Conservation (phyloP, 2,329 filamentous ascomycete species). For the Rhinocladiella mackenziei region DNA sequence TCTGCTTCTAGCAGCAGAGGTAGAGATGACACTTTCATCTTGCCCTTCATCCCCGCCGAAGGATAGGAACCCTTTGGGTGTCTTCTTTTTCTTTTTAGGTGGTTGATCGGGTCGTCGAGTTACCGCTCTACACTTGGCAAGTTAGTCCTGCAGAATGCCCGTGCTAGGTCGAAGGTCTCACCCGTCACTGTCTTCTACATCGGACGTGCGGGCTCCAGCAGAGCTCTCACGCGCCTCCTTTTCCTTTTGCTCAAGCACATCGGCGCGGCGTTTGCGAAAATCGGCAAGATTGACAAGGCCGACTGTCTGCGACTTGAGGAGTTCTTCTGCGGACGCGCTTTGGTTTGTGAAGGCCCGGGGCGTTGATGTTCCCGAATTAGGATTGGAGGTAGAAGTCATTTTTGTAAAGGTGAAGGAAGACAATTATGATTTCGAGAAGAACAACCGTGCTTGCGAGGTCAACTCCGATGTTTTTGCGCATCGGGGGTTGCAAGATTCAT, state of each 20-base stretch:
- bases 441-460: too few relatives aligned
- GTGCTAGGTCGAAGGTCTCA: slow-evolving; percentile 42
- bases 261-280: slow-evolving; percentile 91
- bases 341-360: slow-evolving; percentile 65
- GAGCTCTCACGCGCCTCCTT: slow-evolving; percentile 68
- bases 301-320: slow-evolving; percentile 80
- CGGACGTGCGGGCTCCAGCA: slow-evolving; percentile 44
- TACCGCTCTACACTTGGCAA: slow-evolving; percentile 54
- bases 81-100: slow-evolving; percentile 52
- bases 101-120: slow-evolving; percentile 43
- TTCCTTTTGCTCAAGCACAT: slow-evolving; percentile 88
- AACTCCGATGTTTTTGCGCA: too few relatives aligned
- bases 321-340: slow-evolving; percentile 71
- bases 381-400: slow-evolving; percentile 32
- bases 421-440: too few relatives aligned
- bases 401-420: not conserved
- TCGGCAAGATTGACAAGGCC: slow-evolving; percentile 88
- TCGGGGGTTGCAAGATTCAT: too few relatives aligned
- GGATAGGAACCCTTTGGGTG: slow-evolving; percentile 59
- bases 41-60: slow-evolving; percentile 63
- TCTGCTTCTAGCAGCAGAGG: slow-evolving; percentile 11
- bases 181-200: slow-evolving; percentile 54
- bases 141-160: slow-evolving; percentile 43
- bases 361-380: slow-evolving; percentile 42
- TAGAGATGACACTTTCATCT: slow-evolving; percentile 37